Evolutionary conservation across 73 alveolate genomes (phyloP).

Genomic region (Breviolum minutum): DNA sequence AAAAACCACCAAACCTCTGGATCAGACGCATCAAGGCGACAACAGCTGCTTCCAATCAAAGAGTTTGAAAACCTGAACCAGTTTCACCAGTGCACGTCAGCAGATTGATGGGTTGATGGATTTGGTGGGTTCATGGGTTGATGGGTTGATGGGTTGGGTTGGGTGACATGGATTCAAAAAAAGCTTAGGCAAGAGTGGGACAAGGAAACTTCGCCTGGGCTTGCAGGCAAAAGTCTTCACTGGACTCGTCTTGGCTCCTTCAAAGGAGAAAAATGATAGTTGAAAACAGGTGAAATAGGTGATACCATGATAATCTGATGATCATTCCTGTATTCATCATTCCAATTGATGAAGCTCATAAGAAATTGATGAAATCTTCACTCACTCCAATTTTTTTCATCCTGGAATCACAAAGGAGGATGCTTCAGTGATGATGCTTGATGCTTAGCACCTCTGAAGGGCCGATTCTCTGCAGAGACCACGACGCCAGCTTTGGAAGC

Average conservation of each 20-base stretch:
- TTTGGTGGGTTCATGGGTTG: too few relatives aligned
- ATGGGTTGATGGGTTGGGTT: too few relatives aligned
- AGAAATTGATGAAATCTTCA: neutral
- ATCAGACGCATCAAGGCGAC: neutral
- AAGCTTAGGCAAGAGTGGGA: neutral
- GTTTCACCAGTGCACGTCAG: too few relatives aligned
- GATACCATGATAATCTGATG: too few relatives aligned
- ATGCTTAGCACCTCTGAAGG: neutral
- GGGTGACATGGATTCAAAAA: too few relatives aligned
- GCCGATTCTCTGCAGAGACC: slow-evolving; percentile 18
- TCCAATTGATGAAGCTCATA: neutral
- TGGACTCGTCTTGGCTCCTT: too few relatives aligned
- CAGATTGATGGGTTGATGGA: too few relatives aligned
- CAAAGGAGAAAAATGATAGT: too few relatives aligned
- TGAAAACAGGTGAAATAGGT: too few relatives aligned
- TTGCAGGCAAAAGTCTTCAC: neutral
- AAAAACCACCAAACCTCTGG: too few relatives aligned
- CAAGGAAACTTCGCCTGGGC: neutral
- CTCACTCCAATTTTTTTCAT: neutral
- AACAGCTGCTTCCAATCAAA: neutral
- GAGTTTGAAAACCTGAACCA: neutral
- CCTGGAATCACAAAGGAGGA: too few relatives aligned
- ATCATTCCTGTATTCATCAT: neutral
- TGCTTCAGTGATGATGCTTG: too few relatives aligned
- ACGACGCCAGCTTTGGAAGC: slow-evolving; percentile 22